Evolutionary conservation across 768 basidiomycete species (phyloP).

Genomic region (Wakefieldia striispora): DNA sequence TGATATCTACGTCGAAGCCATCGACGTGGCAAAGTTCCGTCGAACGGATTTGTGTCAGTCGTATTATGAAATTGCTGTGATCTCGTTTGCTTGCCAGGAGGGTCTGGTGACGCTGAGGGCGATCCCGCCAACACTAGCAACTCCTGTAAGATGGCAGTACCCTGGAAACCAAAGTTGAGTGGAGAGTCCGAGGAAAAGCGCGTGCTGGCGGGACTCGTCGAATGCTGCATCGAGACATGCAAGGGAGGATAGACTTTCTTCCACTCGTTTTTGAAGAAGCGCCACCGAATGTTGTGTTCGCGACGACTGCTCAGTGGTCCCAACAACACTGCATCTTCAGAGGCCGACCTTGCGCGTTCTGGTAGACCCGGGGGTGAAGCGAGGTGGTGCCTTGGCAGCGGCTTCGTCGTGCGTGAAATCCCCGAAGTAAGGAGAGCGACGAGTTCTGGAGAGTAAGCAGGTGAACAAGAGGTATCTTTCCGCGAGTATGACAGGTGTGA

Average conservation of each 20-base stretch:
- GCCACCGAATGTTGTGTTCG: slow-evolving; percentile 70
- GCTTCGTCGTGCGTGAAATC: slow-evolving; percentile 44
- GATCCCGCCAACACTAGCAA: slow-evolving; percentile 43
- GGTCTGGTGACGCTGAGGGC: slow-evolving; percentile 22
- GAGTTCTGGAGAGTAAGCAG: slow-evolving; percentile 63
- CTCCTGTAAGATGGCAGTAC: slow-evolving; percentile 41
- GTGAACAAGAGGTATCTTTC: slow-evolving; percentile 57
- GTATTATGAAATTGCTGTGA: neutral
- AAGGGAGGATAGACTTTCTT: slow-evolving; percentile 61
- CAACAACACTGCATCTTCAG: slow-evolving; percentile 56
- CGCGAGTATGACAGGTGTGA: slow-evolving; percentile 48
- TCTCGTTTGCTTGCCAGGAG: slow-evolving; percentile 30
- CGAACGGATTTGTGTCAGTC: slow-evolving; percentile 10
- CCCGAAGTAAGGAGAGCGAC: slow-evolving; percentile 57
- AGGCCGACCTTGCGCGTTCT: slow-evolving; percentile 50
- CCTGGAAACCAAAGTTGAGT: slow-evolving; percentile 43
- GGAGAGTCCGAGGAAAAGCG: slow-evolving; percentile 23
- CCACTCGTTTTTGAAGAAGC: slow-evolving; percentile 54
- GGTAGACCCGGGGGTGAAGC: slow-evolving; percentile 54
- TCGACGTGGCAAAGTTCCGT: slow-evolving; percentile 19
- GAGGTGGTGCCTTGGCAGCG: slow-evolving; percentile 42
- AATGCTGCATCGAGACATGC: slow-evolving; percentile 37
- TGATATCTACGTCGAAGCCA: slow-evolving; percentile 54
- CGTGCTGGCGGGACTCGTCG: slow-evolving; percentile 2
- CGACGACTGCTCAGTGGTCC: slow-evolving; percentile 73